Base-by-base conservation (phyloP, 2,329 filamentous ascomycete genomes). In the Colletotrichum cuscutae region DNA sequence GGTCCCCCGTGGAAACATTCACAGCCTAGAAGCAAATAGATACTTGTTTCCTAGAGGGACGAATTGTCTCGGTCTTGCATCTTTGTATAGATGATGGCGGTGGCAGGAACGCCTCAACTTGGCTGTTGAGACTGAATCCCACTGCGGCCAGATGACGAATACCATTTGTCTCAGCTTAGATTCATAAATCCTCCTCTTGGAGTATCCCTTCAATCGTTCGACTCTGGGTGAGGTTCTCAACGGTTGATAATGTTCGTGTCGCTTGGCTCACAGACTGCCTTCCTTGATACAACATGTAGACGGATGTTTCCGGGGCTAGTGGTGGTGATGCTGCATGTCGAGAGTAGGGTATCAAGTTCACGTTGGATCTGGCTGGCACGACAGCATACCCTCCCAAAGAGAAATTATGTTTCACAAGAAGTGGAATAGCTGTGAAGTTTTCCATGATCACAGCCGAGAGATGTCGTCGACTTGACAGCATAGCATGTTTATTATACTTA, bases 171-270 rank as follows among this genome's bases (percentile, higher is more conserved):
- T n/a, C 42, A 9, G 3, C 42, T 49, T 49, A 19, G 19, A 49
- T 6, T 5, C 4, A 19, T 19, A n/a, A n/a, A 7, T 49, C n/a
- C 7, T 49, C 37, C 37, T 19, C 15, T 15, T 12, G 13, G 12
- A 15, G 8, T 6, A 12, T 19, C 5, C 3, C 1, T 0, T 5
- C 6, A 15, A 7, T 5, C 5, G 5, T 7, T 42, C 12, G 37
- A 6, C 13, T 19, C 37, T 42, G 12, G 12, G 13, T 6, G 37
- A 15, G 12, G 5, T 15, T 19, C 5, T 19, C 37, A 19, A 15
- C 5, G 5, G 15, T 42, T 19, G 37, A 42, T 5, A 12, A 7
- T 19, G 13, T 19, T 42, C 13, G 37, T 42, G 37, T 42, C 19
- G 42, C 42, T 49, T n/a, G 42, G 15, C 19, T n/a, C 19, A n/a